phyloP scores from a whole-genome alignment of 768 basidiomycete genomes.

The Rhodosporidiobolus odoratus region DNA sequence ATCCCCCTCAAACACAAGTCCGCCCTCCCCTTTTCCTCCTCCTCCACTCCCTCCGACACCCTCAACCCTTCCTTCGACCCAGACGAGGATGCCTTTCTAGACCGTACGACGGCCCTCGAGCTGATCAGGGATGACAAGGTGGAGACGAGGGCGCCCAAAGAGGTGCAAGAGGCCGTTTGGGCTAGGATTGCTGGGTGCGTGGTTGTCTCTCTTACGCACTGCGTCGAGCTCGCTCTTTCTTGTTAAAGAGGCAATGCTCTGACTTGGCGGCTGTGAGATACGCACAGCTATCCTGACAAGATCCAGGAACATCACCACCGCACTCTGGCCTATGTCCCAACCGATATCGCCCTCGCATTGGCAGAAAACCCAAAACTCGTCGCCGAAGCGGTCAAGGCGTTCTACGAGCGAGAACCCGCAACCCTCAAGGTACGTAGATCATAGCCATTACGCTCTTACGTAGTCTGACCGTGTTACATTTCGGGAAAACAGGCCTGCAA shows the following conservation, averaged over 20 bases:
- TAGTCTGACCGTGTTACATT: too few relatives aligned
- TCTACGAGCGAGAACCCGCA: constrained; percentile 89
- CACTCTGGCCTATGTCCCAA: constrained; percentile 72
- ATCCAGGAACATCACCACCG: constrained; percentile 60
- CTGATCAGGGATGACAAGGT: constrained; percentile 56
- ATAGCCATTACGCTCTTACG: neutral
- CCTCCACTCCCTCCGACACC: constrained; percentile 42
- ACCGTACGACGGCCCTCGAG: constrained; percentile 56
- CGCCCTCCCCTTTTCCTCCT: constrained; percentile 51
- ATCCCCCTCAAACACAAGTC: constrained; percentile 74
- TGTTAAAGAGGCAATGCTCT: neutral
- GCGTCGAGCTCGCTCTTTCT: neutral
- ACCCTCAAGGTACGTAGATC: constrained; percentile 55
- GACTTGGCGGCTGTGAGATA: neutral
- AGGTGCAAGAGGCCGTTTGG: constrained; percentile 65
- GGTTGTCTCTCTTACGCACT: neutral
- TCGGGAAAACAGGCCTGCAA: constrained; percentile 61
- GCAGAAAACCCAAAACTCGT: constrained; percentile 61
- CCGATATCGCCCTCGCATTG: constrained; percentile 71
- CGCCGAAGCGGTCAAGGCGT: constrained; percentile 81
- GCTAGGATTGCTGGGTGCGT: constrained; percentile 62
- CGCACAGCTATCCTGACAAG: constrained; percentile 28
- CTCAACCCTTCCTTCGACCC: constrained; percentile 49
- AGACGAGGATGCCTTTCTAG: constrained; percentile 52
- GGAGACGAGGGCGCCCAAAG: constrained; percentile 59